These are phyloP conservation scores for Russula abietina DNA, from an alignment of 768 basidiomycete genomes.

Conservation along the genomic window DNA sequence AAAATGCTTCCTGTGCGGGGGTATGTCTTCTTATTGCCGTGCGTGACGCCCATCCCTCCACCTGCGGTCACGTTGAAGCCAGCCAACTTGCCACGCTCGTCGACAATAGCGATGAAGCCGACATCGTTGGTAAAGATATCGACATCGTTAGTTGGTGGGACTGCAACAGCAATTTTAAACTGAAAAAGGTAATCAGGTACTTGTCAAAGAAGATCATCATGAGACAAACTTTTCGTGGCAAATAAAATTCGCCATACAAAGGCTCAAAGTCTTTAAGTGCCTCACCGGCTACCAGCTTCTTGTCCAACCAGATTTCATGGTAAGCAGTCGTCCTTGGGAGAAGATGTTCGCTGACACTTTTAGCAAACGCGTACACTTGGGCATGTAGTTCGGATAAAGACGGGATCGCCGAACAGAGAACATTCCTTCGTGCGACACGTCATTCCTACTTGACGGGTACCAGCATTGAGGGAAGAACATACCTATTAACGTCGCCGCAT, in stretches of 20 bases:
- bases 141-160: slow-evolving; percentile 94
- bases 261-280: slow-evolving; percentile 94
- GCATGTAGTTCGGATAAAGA: slow-evolving; percentile 79
- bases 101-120: slow-evolving; percentile 92
- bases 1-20: slow-evolving; percentile 82
- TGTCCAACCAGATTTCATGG: slow-evolving; percentile 98
- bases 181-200: slow-evolving; percentile 32
- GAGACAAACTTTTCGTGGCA: slow-evolving; percentile 77
- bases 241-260: slow-evolving; percentile 94
- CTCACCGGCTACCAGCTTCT: slow-evolving; percentile 91
- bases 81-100: slow-evolving; percentile 63
- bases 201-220: slow-evolving; percentile 7
- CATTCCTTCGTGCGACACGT: slow-evolving; percentile 52
- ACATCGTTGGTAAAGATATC: slow-evolving; percentile 95
- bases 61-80: slow-evolving; percentile 95
- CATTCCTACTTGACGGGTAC: not conserved
- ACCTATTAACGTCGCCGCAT: slow-evolving; percentile 97
- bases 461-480: slow-evolving; percentile 23
- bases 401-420: slow-evolving; percentile 88
- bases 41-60: slow-evolving; percentile 99
- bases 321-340: slow-evolving; percentile 90
- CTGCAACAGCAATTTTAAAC: slow-evolving; percentile 97
- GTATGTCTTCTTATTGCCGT: slow-evolving; percentile 98
- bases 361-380: slow-evolving; percentile 79
- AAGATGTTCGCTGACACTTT: slow-evolving; percentile 75